Conservation (phyloP, 1,284 basidiomycete genomes). For the Prillingera fragicola region DNA sequence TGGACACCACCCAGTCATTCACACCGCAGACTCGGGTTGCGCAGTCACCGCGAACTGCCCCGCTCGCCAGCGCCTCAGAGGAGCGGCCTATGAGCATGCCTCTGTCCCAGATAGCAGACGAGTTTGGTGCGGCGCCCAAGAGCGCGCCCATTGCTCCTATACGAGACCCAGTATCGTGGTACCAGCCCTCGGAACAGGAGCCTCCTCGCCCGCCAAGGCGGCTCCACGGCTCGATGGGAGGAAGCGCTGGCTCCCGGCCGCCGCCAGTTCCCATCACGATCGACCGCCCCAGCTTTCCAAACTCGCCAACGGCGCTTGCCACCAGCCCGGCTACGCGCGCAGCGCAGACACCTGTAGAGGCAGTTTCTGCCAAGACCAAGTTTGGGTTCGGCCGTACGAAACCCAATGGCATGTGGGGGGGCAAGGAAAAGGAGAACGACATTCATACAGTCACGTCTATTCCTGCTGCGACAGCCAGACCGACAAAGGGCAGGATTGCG, state of each 20-base stretch:
- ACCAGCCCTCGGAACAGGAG: not conserved
- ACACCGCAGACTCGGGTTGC: too few species aligned
- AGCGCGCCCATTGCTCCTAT: not conserved
- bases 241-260: constrained; percentile 3
- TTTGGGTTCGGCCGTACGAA: constrained; percentile 30
- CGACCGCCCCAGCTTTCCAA: constrained; percentile 18
- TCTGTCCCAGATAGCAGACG: too few species aligned
- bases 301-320: not conserved
- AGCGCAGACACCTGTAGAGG: not conserved
- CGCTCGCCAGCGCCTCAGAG: not conserved
- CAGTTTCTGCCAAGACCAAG: constrained; percentile 16
- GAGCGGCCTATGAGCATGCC: constrained; percentile 2
- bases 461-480: not conserved
- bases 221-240: not conserved
- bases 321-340: not conserved
- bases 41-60: too few species aligned
- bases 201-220: not conserved
- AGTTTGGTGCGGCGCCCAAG: not conserved
- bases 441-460: not conserved
- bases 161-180: not conserved
- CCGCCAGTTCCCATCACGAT: constrained; percentile 20
- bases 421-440: constrained; percentile 18
- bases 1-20: too few species aligned
- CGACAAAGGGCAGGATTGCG: constrained; percentile 4
- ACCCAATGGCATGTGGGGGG: constrained; percentile 10